Evolutionary conservation across 208 protist species (phyloP).

Genomic region (Jaenimonas drosophilae): DNA sequence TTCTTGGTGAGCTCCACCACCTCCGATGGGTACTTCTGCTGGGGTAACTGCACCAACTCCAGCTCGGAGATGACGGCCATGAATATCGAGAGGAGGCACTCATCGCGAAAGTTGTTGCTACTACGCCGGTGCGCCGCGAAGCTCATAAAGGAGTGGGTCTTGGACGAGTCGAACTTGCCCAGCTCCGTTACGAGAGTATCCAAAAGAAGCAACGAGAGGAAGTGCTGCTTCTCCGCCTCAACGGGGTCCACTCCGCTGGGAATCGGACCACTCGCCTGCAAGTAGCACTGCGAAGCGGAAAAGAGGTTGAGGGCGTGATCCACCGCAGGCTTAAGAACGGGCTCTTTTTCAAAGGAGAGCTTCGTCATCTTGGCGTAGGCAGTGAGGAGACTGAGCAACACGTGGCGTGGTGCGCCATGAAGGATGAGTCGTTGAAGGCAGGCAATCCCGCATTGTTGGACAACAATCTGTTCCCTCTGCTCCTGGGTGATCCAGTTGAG

Average conservation of each 20-base stretch:
- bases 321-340: constrained; percentile 30
- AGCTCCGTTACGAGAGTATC: constrained; percentile 51
- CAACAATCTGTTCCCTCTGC: constrained; percentile 31
- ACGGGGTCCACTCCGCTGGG: not conserved
- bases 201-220: constrained; percentile 42
- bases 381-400: constrained; percentile 38
- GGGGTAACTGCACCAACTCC: constrained; percentile 6
- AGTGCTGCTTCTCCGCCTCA: constrained; percentile 2
- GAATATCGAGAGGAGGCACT: constrained; percentile 57
- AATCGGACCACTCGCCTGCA: constrained; percentile 1
- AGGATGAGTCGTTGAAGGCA: constrained; percentile 48
- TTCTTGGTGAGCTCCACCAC: constrained; percentile 45
- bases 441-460: constrained; percentile 36
- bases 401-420: constrained; percentile 47
- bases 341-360: constrained; percentile 54
- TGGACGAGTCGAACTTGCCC: constrained; percentile 58
- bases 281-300: not conserved
- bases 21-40: constrained; percentile 14
- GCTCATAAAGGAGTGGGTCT: constrained; percentile 52
- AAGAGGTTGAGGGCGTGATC: constrained; percentile 43
- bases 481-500: constrained; percentile 29
- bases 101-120: constrained; percentile 72
- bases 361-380: constrained; percentile 58
- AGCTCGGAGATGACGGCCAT: constrained; percentile 26
- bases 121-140: constrained; percentile 67